Evolutionary conservation across 805 yeast genomes (phyloP).

Genomic region (Yamadazyma sp.): DNA sequence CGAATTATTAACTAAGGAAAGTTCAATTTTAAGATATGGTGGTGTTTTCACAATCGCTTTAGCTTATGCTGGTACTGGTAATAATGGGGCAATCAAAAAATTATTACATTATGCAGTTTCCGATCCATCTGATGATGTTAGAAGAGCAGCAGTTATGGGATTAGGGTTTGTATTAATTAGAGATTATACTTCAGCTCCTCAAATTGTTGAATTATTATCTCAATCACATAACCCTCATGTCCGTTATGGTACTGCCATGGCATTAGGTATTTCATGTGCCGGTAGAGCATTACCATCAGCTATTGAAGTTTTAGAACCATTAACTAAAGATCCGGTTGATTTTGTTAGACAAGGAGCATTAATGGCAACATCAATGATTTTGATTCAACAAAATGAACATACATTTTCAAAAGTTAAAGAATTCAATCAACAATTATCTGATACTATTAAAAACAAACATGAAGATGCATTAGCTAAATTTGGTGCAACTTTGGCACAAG

Average conservation of each 20-base stretch:
- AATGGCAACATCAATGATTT: slow-evolving; percentile 86
- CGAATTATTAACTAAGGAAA: slow-evolving; percentile 67
- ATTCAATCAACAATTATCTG: slow-evolving; percentile 69
- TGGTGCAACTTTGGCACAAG: slow-evolving; percentile 96
- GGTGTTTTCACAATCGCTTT: slow-evolving; percentile 92
- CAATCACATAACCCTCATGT: slow-evolving; percentile 98
- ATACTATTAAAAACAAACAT: slow-evolving; percentile 79
- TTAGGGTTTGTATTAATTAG: slow-evolving; percentile 89
- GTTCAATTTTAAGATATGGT: slow-evolving; percentile 87
- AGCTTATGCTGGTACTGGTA: slow-evolving; percentile 96
- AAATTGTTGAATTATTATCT: slow-evolving; percentile 86
- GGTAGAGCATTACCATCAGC: slow-evolving; percentile 90
- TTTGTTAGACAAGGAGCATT: slow-evolving; percentile 98
- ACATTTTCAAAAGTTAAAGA: slow-evolving; percentile 76
- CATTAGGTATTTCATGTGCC: slow-evolving; percentile 95
- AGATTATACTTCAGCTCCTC: slow-evolving; percentile 90
- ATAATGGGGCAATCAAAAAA: slow-evolving; percentile 80
- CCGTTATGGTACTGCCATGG: slow-evolving; percentile 97
- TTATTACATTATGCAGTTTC: slow-evolving; percentile 92
- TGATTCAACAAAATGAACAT: slow-evolving; percentile 83
- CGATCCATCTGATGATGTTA: slow-evolving; percentile 92
- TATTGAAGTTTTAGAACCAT: slow-evolving; percentile 85
- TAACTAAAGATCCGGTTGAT: slow-evolving; percentile 91
- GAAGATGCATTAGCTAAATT: slow-evolving; percentile 97
- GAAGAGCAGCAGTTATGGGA: slow-evolving; percentile 92